Base-by-base conservation (phyloP, 164 flowering plant species). In the Vitis cinerea region DNA sequence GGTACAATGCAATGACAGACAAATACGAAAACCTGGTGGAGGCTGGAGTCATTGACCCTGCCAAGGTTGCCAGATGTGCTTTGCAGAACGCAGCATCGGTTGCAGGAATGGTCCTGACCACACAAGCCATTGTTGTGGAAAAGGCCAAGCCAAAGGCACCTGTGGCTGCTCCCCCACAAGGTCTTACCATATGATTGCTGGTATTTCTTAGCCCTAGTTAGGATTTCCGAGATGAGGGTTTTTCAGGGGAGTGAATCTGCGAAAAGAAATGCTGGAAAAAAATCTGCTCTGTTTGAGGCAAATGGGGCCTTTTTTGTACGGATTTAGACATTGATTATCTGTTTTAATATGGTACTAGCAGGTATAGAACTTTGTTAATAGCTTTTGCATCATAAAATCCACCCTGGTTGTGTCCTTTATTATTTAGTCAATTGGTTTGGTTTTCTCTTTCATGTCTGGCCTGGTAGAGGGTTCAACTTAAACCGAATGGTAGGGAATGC, bases 71-170 rank as follows among this genome's bases (percentile, higher is more conserved):
- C 5, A 87, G 99, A 78, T 96, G 99, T 67, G 99, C 90, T 0
- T 66, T 96, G 77, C 98, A 96, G 74, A 96, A 96, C 76, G 87
- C 99, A 23, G 94, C 97, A 1, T 93, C 99, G 1, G 97, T 96
- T 56, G 98, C 99, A 2, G 99, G 99, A 58, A 96, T 96, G 99
- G 98, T 96, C 59, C 73, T 96, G 58, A 96, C 99, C n/a, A 96
- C 99, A 11, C 98, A 93, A 65, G 99, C 99, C 68, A 96, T 93
- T 29, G 98, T 96, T 2, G 99, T 96, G 48, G 99, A 96, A 73
- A 96, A 96, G 76, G 71, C 90, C 14, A 85, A 86, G 77, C 87
- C 93, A 6, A 91, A 80, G 83, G 60, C 87, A 3, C 72, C 94
- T 0, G 84, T 53, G 0, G 83, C 85, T 16, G 97, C 84, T 47